Conservation (phyloP, 2,329 filamentous ascomycete species). For the Malbranchea zuffiana region DNA sequence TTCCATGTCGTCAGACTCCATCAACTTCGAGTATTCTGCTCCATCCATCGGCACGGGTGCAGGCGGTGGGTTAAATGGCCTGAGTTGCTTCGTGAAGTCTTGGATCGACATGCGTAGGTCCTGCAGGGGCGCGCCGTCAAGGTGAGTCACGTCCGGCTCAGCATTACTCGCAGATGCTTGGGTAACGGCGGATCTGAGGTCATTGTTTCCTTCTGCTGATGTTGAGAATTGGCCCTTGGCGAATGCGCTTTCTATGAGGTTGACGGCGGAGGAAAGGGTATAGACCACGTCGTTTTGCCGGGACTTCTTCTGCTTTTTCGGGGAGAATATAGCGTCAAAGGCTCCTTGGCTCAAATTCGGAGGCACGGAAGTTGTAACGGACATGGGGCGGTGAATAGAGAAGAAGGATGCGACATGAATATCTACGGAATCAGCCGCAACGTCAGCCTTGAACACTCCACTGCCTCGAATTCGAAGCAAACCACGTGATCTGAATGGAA, state of each 20-base stretch:
- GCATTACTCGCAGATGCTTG: slow-evolving; percentile 22
- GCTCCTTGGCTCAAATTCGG: slow-evolving; percentile 58
- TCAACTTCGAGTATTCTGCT: slow-evolving; percentile 25
- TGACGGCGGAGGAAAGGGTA: slow-evolving; percentile 45
- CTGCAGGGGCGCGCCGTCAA: slow-evolving; percentile 42
- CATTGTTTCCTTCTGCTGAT: slow-evolving; percentile 28
- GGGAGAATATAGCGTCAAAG: slow-evolving; percentile 75
- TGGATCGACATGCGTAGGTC: slow-evolving; percentile 57
- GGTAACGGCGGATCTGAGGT: slow-evolving; percentile 23
- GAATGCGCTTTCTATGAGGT: slow-evolving; percentile 34
- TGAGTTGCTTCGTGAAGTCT: slow-evolving; percentile 57
- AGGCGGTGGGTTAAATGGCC: slow-evolving; percentile 78
- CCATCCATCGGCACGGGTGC: slow-evolving; percentile 53
- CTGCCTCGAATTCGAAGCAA: neutral
- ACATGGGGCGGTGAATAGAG: slow-evolving; percentile 88
- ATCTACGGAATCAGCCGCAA: slow-evolving; percentile 44
- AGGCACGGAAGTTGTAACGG: slow-evolving; percentile 71
- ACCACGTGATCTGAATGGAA: slow-evolving; percentile 9
- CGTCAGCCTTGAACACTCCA: slow-evolving; percentile 14
- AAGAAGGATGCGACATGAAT: slow-evolving; percentile 87
- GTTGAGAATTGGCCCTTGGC: slow-evolving; percentile 28
- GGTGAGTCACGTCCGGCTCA: slow-evolving; percentile 28
- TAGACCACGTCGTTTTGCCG: slow-evolving; percentile 51
- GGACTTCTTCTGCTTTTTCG: slow-evolving; percentile 39
- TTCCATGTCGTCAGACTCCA: slow-evolving; percentile 27